Percentiles rank a stretch among this genome's conserved stretches.
Evolutionary conservation across 345 rosid species (phyloP).

Genomic region (Salix viminalis): DNA sequence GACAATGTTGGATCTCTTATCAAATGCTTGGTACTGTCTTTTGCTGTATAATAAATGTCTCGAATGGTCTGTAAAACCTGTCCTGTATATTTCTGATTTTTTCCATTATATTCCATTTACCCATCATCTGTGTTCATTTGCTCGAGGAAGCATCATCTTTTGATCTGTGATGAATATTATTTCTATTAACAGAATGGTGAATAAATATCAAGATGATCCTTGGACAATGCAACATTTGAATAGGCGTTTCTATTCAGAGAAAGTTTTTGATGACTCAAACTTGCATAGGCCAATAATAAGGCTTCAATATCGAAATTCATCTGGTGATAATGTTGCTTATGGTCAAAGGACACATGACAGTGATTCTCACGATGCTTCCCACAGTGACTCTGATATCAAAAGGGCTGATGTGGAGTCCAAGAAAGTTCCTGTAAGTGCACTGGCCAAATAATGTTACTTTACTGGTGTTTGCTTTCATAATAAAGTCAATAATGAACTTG

Average conservation of each 20-base stretch:
- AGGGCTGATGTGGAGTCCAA: conserved; percentile 18
- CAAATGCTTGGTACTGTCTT: neutral
- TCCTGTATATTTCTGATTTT: neutral
- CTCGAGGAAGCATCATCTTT: neutral
- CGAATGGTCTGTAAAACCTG: neutral
- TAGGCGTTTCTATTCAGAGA: conserved; percentile 70
- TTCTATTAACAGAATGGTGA: conserved; percentile 46
- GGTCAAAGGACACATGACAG: conserved; percentile 25
- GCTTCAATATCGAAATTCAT: conserved; percentile 69
- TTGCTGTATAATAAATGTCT: neutral
- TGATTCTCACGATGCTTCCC: conserved; percentile 15
- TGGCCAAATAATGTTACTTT: neutral
- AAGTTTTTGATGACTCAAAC: conserved; percentile 61
- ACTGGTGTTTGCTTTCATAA: neutral
- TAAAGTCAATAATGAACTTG: neutral
- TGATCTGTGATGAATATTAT: conserved; percentile 8
- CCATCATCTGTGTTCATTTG: neutral
- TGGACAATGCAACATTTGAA: conserved; percentile 46
- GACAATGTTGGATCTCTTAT: neutral
- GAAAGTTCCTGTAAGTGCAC: conserved; percentile 34
- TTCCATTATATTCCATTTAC: neutral
- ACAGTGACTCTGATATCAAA: conserved; percentile 10
- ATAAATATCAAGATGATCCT: conserved; percentile 47
- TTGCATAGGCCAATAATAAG: conserved; percentile 51
- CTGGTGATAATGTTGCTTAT: conserved; percentile 31